Base-by-base conservation (phyloP, 202 grass and related monocot genomes). In the Alloteropsis angusta region DNA sequence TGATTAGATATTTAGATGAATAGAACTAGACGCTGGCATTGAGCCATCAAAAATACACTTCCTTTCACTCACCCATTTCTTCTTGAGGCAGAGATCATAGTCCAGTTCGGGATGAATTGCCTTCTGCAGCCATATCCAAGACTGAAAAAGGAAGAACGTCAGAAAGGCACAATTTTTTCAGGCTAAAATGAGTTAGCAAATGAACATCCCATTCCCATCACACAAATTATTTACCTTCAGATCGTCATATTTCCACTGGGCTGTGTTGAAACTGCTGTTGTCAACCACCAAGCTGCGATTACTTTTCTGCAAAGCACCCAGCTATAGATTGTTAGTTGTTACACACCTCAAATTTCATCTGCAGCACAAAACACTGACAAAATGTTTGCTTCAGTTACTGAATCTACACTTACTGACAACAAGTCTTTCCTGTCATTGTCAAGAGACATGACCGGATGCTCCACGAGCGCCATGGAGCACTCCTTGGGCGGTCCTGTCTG, bases 61-160 rank as follows among this genome's bases (percentile, higher is more conserved):
- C 25, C 14, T 59, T 71, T 8, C 56, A 81, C 94, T 86, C 87
- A 97, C 94, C 94, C 91, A 94, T 94, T 94, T 97, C 80, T 97
- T 93, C 78, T 80, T 92, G 65, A 88, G 71, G 61, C 75, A 86
- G 25, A 88, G 71, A 86, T 97, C 91, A 52, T 97, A 97, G 68
- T 98, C 89, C 80, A 98, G 72, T 69, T 95, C 96, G 38, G 96
- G 96, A 70, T 98, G 96, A 84, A 98, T 95, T 68, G 96, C 89
- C 83, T 98, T 98, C 83, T 98, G 96, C 68, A 98, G 71, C 96
- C 92, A 95, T 89, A 98, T 93, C 92, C 92, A 98, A 55, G 87
- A 91, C 96, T 98, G 79, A 68, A 85, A 80, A 77, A 73, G 7
- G 41, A 17, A 66, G 46, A 38, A 65, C 37, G 13, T 45, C 6